Percentiles rank a stretch among this genome's conserved stretches.
Conservation (phyloP, 1,139 yeast genomes). For the Citeromyces siamensis region DNA sequence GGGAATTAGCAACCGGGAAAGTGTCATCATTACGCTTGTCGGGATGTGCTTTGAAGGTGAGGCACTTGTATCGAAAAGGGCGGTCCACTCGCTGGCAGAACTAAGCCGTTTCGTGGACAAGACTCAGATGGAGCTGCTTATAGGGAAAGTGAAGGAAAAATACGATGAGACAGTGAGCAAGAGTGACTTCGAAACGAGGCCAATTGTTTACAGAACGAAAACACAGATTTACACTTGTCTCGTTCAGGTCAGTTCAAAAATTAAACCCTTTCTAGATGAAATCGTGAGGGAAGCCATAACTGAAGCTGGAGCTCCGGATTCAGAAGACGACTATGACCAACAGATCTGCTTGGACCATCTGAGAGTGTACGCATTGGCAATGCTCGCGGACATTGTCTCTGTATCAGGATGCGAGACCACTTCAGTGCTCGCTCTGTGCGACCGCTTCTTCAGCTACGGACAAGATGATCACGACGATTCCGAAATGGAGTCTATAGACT, state of each 20-base stretch:
- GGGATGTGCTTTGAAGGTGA: slow-evolving; percentile 28
- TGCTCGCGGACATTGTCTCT: slow-evolving; percentile 22
- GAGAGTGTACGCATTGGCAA: slow-evolving; percentile 34
- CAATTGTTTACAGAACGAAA: neutral
- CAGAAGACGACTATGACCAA: slow-evolving; percentile 20
- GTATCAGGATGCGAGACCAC: slow-evolving; percentile 9
- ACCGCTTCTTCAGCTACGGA: slow-evolving; percentile 13
- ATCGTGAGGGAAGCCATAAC: slow-evolving; percentile 16
- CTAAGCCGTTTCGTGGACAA: slow-evolving; percentile 25
- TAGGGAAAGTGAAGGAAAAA: slow-evolving; percentile 6
- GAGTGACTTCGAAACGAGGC: neutral
- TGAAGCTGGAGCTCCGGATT: slow-evolving; percentile 14
- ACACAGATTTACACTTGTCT: slow-evolving; percentile 11
- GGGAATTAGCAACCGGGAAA: slow-evolving; percentile 29
- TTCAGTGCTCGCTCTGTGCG: neutral
- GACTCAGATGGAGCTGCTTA: slow-evolving; percentile 14
- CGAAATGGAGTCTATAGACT: slow-evolving; percentile 31
- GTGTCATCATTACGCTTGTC: slow-evolving; percentile 25
- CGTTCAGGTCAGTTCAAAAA: slow-evolving; percentile 16
- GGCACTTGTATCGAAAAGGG: slow-evolving; percentile 37
- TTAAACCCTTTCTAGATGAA: slow-evolving; percentile 8
- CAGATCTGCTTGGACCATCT: slow-evolving; percentile 31
- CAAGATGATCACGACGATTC: slow-evolving; percentile 30
- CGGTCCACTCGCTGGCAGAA: slow-evolving; percentile 42
- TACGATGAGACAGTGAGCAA: slow-evolving; percentile 3